Base-by-base conservation (phyloP, 2,329 filamentous ascomycete species). In the Stemphylium lycopersici region DNA sequence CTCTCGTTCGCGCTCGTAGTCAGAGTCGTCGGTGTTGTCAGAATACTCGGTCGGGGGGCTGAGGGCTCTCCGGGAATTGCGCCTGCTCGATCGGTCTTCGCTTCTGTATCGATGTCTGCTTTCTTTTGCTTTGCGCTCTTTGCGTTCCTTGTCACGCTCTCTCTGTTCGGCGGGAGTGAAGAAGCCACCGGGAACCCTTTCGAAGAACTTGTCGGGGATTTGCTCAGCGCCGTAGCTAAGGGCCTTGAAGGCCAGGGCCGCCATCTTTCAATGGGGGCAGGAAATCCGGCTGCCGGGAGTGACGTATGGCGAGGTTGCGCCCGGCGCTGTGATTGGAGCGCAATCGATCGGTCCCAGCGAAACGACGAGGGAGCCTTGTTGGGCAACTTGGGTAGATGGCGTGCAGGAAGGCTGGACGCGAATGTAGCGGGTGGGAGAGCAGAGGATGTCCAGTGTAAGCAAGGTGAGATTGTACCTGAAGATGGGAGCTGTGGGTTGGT, bases 121-220 rank as follows among this genome's bases (percentile, higher is more conserved):
- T 10, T 66, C 53, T 36, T 52, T 51, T 6, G 67, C 55, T 20
- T 61, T 58, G 42, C 54, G 54, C 15, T 50, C 55, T 32, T 62
- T 68, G 33, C 61, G 59, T 40, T 52, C 52, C 11, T 59, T 61
- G 48, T 69, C 67, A 29, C 47, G 56, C 15, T 63, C 58, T 41
- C 69, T 74, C 26, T 67, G 63, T 16, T 75, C 68, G 47, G 56
- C 51, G 3, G 72, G 65, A 6, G 62, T 73, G 57, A 75, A 76
- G 59, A 66, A 76, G 52, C 71, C 72, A 37, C 73, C 74, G 40
- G 74, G 74, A 16, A 76, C 67, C 20, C 67, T 66, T 36, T 76
- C 70, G 46, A 74, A 76, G 52, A 74, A 60, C 45, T 61, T 71
- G 68, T 76, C 74, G 32, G 73, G 73, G 51, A 76, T 73, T 59